Conservation (phyloP, 2,329 filamentous ascomycete genomes). For the Aspergillus persii region DNA sequence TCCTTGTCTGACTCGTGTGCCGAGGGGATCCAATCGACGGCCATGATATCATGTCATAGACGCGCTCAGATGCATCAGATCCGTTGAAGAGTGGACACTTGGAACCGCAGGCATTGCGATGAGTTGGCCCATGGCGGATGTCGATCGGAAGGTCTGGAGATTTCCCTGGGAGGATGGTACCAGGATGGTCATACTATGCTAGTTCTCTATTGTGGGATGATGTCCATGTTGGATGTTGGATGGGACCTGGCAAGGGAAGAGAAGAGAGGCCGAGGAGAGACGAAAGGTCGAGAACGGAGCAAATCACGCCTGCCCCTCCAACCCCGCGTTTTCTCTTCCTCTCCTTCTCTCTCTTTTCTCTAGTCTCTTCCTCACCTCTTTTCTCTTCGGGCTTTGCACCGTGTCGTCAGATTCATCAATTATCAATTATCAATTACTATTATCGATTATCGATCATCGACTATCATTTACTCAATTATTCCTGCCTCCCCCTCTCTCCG, state of each 20-base stretch:
- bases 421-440: not conserved
- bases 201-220: not conserved
- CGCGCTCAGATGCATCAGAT: not conserved
- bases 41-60: not conserved
- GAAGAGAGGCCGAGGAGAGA: not conserved
- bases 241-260: not conserved
- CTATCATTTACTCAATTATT: not conserved
- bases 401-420: not conserved
- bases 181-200: not conserved
- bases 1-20: not conserved
- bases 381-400: not conserved
- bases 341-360: not conserved
- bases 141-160: not conserved
- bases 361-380: no score
- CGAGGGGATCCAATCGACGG: no score
- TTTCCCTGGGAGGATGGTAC: not conserved
- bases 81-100: not conserved
- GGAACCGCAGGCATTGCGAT: not conserved
- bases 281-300: not conserved
- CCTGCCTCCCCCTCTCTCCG: not conserved
- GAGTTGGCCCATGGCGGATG: not conserved
- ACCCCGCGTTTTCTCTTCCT: not conserved
- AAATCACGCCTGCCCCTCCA: not conserved
- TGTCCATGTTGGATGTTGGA: not conserved
- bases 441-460: no score